Evolutionary conservation across 768 basidiomycete genomes (phyloP), one percentile per base, ranked within the genome.

Genomic region (Auricularia sp.): DNA sequence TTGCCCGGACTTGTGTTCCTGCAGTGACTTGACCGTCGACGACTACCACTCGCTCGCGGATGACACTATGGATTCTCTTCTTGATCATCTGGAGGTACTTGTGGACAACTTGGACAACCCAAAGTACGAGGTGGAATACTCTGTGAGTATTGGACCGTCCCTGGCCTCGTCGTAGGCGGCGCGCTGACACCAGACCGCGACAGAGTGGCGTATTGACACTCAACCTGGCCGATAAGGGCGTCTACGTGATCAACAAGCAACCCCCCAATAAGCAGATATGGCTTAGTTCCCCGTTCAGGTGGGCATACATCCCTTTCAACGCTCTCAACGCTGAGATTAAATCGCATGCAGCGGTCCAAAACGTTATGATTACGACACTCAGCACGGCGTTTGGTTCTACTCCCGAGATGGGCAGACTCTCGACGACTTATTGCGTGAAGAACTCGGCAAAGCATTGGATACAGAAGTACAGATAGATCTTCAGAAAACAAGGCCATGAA

Each of bases 231-330:
- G 76, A 80, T 47, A 77, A 86, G 64, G 93, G 92, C 14, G 96
- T 90, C 11, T 97, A 96, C 76, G 94, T 96, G 35, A 87, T 97
- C 76, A 97, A 97, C 76, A 97, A 96, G 79, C 94, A 97, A 72
- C 94, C 94, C 11, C 94, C 94, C 5, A 97, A 97, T 73, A 93
- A 93, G 77, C 94, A 97, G 72, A 96, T 97, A 69, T 97, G 94
- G 94, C 79, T 97, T 21, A 94, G 92, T 3, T 93, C 90, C 8
- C 94, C 94, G 0, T 73, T 84, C 68, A 92, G 91, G 93, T 93
- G 67, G 44, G 78, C 72, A 39, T 51, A 39, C 70, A 34, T 61
- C 10, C 4, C 34, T 11, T 33, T 53, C 34, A 21, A 33, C 14
- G 51, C 33, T 65, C 33, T 63, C 29, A 35, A 21, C 16, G 65